Evolutionary conservation across 768 basidiomycete genomes (phyloP).

Genomic region (Neoboletus subvelutipes): DNA sequence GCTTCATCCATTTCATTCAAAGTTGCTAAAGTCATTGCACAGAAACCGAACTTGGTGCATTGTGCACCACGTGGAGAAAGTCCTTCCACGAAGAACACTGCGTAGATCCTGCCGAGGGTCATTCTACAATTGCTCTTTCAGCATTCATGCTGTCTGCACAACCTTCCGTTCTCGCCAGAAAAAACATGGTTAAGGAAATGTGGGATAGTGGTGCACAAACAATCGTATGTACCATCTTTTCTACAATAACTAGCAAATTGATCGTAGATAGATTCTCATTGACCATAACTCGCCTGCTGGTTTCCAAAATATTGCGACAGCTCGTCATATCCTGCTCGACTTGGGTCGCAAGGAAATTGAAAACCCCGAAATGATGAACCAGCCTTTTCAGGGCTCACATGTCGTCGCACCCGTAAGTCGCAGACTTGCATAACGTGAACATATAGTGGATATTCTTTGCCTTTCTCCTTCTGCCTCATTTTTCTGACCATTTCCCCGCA

Average conservation of each 20-base stretch:
- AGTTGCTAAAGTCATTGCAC: slow-evolving; percentile 10
- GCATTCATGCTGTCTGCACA: slow-evolving; percentile 85
- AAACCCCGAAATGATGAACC: slow-evolving; percentile 39
- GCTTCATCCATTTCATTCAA: background rate
- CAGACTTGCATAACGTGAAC: background rate
- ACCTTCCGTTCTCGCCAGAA: slow-evolving; percentile 56
- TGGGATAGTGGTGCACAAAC: slow-evolving; percentile 90
- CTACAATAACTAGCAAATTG: slow-evolving; percentile 2
- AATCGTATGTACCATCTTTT: slow-evolving; percentile 47
- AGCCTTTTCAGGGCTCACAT: slow-evolving; percentile 58
- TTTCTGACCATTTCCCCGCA: slow-evolving; percentile 10
- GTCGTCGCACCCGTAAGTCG: slow-evolving; percentile 85
- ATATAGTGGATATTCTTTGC: background rate
- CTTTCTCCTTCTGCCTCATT: background rate
- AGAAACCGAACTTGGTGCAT: slow-evolving; percentile 49
- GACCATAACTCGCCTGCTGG: slow-evolving; percentile 78
- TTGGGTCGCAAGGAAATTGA: slow-evolving; percentile 60
- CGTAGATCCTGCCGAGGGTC: slow-evolving; percentile 42
- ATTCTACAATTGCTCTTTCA: slow-evolving; percentile 67
- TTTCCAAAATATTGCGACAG: slow-evolving; percentile 76
- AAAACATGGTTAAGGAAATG: slow-evolving; percentile 73
- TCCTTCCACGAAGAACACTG: slow-evolving; percentile 50
- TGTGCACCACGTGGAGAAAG: slow-evolving; percentile 56
- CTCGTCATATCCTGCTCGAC: slow-evolving; percentile 68
- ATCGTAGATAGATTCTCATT: slow-evolving; percentile 64